phyloP scores from a whole-genome alignment of 2,329 filamentous ascomycete genomes.

The Gaeumannomyces sp. region DNA sequence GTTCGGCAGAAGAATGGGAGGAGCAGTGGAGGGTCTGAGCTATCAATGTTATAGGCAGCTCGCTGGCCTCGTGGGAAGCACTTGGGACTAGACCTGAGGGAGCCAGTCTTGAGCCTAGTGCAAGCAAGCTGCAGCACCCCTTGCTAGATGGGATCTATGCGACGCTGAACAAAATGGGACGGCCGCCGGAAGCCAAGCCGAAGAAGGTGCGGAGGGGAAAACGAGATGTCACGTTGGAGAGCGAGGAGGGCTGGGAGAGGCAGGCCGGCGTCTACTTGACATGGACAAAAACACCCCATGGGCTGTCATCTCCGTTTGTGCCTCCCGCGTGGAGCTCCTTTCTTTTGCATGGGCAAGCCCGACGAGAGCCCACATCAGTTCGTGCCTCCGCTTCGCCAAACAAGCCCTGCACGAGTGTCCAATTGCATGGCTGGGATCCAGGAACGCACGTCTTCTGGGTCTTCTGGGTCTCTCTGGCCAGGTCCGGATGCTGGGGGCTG shows the following conservation, averaged over 20 bases:
- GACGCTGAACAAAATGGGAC: neutral
- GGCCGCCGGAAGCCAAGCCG: neutral
- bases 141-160: neutral
- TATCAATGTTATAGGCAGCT: neutral
- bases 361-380: neutral
- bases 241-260: neutral
- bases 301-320: neutral
- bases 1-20: neutral
- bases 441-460: neutral
- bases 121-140: neutral
- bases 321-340: neutral
- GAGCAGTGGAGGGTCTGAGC: neutral
- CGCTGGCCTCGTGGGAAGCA: neutral
- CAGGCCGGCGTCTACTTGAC: neutral
- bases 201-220: neutral
- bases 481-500: neutral
- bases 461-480: neutral
- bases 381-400: neutral
- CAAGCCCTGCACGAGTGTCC: neutral
- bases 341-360: neutral
- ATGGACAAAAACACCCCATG: neutral
- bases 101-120: neutral
- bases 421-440: constrained; percentile 1
- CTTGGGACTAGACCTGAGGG: neutral
- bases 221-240: neutral